Evolutionary conservation across 192 early-diverging fungal species (phyloP), one percentile per base, ranked within the genome.

Genomic region (Podila minutissima): DNA sequence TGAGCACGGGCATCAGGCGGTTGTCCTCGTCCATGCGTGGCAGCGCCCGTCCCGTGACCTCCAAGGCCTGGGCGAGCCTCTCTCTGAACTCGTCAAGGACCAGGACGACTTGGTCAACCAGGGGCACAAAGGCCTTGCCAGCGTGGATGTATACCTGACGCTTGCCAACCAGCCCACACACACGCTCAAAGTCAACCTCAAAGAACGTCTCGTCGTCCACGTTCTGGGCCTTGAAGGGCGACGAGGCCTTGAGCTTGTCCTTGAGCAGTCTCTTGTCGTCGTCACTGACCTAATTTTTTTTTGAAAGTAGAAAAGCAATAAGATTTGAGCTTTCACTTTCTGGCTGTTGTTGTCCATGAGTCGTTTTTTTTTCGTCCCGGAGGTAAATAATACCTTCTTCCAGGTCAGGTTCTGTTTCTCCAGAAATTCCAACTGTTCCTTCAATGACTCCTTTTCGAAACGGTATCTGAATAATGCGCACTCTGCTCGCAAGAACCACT

Each of bases 1-100:
- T 88, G 38, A 99, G 87, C 31, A 98, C 89, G 1, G 98, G 98
- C 59, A 91, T 84, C 62, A 99, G 85, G 32, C 97, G 92, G 78
- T 96, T 93, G 72, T 97, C 96, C 81, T 99, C 96, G 60, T 95
- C 94, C 91, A 97, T 88, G 59, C 92, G 89, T 69, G 95, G 94
- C 61, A 98, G 74, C 1, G 90, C 90, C 69, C 91, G 90, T 41
- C 93, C 89, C n/a, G 94, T 93, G 32, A 87, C 83, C 61, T 86
- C 88, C 29, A 95, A 66, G 3, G 73, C 75, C 57, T 82, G 63
- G 6, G 74, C 51, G 2, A 99, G 85, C 33, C 83, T 77, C n/a
- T 87, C 75, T 29, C 89, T 89, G 78, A 93, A 99, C 65, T 95
- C 93, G 62, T 90, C 89, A 19, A 94, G 71, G 11, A 97, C 89